Evolutionary conservation across 805 yeast genomes (phyloP), one percentile per base, ranked within the genome.

Genomic region (Spathaspora arborariae): DNA sequence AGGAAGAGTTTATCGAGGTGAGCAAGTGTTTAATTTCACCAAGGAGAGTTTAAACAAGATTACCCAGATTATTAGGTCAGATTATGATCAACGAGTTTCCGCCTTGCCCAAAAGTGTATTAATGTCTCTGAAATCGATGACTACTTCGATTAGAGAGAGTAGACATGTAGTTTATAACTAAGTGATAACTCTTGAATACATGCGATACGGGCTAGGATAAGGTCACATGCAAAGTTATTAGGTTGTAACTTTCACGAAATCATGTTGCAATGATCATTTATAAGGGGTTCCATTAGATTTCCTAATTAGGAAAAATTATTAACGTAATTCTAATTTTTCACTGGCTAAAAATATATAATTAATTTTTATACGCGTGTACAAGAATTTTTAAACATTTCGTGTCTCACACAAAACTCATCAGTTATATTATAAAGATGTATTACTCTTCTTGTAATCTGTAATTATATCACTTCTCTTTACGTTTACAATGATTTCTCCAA

Each of bases 291-390:
- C n/a, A 24, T 42, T 35, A 42, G 26, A 27, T 45, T 47, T 47
- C 50, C 50, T 30, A 47, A 47, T 44, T 47, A 40, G 50, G 50
- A 40, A 27, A 36, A 42, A 44, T 35, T 40, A 22, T 20, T 18
- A 5, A 9, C 8, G n/a, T 5, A 10, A 3, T 8, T 10, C 22
- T 20, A 18, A 15, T 16, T 8, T 19, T 8, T 26, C 9, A 40
- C 34, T 11, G 13, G 18, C 18, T 13, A 39, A 20, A 24, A 39
- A 39, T 16, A 6, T 20, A 13, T 16, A 37, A 37, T 37, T 11
- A 37, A 37, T 2, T 13, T 22, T 22, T 30, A 7, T 30, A 30
- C 35, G 35, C 35, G 35, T 30, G 18, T 18, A n/a, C n/a, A n/a
- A n/a, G n/a, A 18, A 18, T 20, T 37, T 37, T 20, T 20, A 16